phyloP scores from a whole-genome alignment of 768 basidiomycete species.

The Russula ochroleuca region DNA sequence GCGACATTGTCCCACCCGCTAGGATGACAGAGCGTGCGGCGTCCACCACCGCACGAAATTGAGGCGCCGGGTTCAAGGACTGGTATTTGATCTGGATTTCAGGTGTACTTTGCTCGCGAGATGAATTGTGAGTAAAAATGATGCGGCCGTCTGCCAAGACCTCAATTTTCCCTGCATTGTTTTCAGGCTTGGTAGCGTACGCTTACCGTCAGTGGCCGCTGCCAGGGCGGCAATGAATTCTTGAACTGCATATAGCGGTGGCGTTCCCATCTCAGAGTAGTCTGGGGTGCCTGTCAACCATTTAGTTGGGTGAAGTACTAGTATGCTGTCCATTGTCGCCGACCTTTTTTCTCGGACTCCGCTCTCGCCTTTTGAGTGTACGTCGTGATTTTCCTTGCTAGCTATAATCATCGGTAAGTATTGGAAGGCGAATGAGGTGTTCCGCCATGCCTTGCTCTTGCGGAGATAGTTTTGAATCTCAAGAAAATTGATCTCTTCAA shows the following conservation, averaged over 20 bases:
- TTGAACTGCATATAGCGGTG: constrained; percentile 78
- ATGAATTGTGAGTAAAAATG: constrained; percentile 40
- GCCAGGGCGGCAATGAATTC: constrained; percentile 75
- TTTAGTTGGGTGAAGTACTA: not conserved
- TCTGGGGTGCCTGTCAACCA: not conserved
- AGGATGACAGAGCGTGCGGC: constrained; percentile 79
- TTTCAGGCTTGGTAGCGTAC: not conserved
- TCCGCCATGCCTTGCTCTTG: constrained; percentile 68
- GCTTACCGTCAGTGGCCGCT: constrained; percentile 64
- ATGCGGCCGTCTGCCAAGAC: constrained; percentile 65
- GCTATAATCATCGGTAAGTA: constrained; percentile 35
- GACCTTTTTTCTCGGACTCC: constrained; percentile 32
- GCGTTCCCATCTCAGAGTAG: constrained; percentile 34
- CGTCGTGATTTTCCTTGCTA: constrained; percentile 78
- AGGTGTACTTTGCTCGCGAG: constrained; percentile 36
- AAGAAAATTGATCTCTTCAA: constrained; percentile 73
- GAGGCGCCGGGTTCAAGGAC: constrained; percentile 83
- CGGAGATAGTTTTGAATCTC: constrained; percentile 79
- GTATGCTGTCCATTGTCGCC: not conserved
- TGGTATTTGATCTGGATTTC: constrained; percentile 77
- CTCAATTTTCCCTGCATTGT: not conserved
- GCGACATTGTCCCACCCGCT: constrained; percentile 98
- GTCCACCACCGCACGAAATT: constrained; percentile 81
- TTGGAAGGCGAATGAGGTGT: not conserved
- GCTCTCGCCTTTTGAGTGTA: constrained; percentile 47